Base-by-base conservation (phyloP, 768 basidiomycete genomes). In the Tulasnella sp. region DNA sequence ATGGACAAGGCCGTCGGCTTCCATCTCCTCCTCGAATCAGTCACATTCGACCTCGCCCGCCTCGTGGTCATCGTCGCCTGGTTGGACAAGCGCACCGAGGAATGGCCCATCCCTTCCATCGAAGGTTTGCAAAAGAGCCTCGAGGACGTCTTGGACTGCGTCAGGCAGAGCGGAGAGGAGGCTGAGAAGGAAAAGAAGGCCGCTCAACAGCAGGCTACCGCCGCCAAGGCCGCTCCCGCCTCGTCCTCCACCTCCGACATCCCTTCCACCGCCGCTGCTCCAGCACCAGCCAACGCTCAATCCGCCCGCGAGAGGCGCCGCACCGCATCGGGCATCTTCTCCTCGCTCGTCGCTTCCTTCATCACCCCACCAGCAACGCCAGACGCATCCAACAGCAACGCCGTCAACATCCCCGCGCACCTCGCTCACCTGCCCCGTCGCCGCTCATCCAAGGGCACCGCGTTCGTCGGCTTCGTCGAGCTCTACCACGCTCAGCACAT, bases 151-250 rank as follows among this genome's bases (percentile, higher is more conserved):
- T 73, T 77, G 69, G 48, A 77, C 26, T 77, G 77, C 44, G 77
- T 77, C 39, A 70, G 46, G 69, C 48, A 26, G 69, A 77, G 77
- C 69, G 77, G 77, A 32, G 77, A 48, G 40, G 77, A 77, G 42
- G 77, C 77, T 26, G 77, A 77, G 29, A 77, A 77, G 69, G 77
- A 77, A 72, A 77, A 77, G 77, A 77, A 77, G 55, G 77, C 77
- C 26, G 77, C 77, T 48, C 67, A 67, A 42, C 44, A 44, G 26
- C 69, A 48, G 37, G 67, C 77, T 26, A 32, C 67, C 48, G 57
- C 37, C 29, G 69, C 77, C 26, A 77, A 48, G 48, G 61, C 75
- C 10, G 2, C 61, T 26, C 39, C 61, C 44, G 42, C 61, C 7
- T 35, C 69, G 16, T 77, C 77, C 55, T 72, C 67, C 40, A 73